Conservation (phyloP, 768 basidiomycete genomes). For the Boletus barrowsii region DNA sequence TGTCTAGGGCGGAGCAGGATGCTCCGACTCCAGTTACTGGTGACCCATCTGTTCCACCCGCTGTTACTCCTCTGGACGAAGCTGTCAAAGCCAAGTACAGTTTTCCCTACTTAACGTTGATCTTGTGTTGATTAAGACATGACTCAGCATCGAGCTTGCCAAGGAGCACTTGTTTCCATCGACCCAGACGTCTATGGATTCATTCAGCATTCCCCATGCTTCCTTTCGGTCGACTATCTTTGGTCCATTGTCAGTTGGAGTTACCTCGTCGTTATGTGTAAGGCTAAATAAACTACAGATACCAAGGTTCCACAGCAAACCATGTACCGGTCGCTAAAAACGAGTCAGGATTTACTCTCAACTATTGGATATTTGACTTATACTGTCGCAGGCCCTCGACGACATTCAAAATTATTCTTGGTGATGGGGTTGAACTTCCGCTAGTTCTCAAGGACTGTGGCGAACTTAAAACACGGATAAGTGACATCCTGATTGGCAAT, state of each 20-base stretch:
- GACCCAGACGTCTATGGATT: conserved; percentile 17
- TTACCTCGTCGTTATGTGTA: not conserved
- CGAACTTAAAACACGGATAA: conserved; percentile 32
- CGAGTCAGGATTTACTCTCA: conserved; percentile 19
- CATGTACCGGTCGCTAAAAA: not conserved
- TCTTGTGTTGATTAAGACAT: conserved; percentile 3
- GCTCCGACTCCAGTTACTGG: conserved; percentile 7
- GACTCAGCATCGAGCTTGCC: conserved; percentile 38
- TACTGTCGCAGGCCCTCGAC: conserved; percentile 20
- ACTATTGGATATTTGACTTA: conserved; percentile 1
- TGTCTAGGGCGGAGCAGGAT: conserved; percentile 4
- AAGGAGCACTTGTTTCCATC: conserved; percentile 51
- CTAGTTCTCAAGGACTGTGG: conserved; percentile 43
- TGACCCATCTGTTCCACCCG: conserved; percentile 6
- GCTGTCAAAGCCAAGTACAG: conserved; percentile 26
- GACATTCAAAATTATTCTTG: conserved; percentile 48
- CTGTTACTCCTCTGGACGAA: conserved; percentile 14
- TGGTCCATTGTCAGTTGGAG: conserved; percentile 53
- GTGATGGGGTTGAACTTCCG: conserved; percentile 49
- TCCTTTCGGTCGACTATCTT: conserved; percentile 64
- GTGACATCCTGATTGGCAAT: conserved; percentile 38
- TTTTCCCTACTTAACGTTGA: not conserved
- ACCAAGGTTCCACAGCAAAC: conserved; percentile 21
- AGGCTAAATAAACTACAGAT: conserved; percentile 17
- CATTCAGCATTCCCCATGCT: conserved; percentile 20